Evolutionary conservation across 2,329 filamentous ascomycete genomes (phyloP), one percentile per base, ranked within the genome.

Genomic region (Keithomyces neogunnii): DNA sequence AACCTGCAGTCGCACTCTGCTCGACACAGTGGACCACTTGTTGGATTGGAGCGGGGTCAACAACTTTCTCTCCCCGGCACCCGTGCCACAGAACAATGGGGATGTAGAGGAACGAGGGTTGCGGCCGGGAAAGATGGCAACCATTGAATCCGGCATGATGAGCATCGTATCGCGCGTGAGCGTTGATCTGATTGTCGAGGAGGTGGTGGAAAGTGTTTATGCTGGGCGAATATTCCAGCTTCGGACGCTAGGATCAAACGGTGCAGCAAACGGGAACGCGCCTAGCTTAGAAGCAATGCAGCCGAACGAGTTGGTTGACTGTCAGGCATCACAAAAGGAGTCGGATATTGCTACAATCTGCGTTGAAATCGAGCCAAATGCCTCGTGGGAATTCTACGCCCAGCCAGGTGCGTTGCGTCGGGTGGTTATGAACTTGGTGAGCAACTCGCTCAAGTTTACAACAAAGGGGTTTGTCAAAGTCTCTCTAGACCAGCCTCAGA

Each of bases 401-500:
- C 76, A 84, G 44, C 72, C 78, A 0, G 81, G 81, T 0, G 71
- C 71, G 0, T 55, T 72, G 8, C 64, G 71, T 11, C 72, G 80
- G 1, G 77, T 85, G 29, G 68, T 84, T 29, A 81, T 84, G 78
- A 85, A 85, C 43, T 55, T 85, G 0, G 75, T 84, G 36, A 78
- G 80, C 7, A 85, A 85, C 58, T 71, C 81, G 0, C 70, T 85
- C 55, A 85, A 85, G 57, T 84, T 82, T 53, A 85, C 81, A 0
- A 54, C 51, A 1, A 49, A 51, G 1, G 70, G 69, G 1, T 56
- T 60, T 0, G 63, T 72, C 46, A 58, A 58, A 4, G 59, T 70
- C 0, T 57, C 55, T 0, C 54, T 70, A 30, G 51, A 52, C 38
- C 47, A 52, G 10, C 47, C 51, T 13, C 42, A 19, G 10, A 7